A percentile compares a stretch with the other conserved stretches of the same genome.
These are phyloP conservation scores for Lolium multiflorum DNA, from an alignment of 176 grass and related monocot genomes.

Conservation along the genomic window DNA sequence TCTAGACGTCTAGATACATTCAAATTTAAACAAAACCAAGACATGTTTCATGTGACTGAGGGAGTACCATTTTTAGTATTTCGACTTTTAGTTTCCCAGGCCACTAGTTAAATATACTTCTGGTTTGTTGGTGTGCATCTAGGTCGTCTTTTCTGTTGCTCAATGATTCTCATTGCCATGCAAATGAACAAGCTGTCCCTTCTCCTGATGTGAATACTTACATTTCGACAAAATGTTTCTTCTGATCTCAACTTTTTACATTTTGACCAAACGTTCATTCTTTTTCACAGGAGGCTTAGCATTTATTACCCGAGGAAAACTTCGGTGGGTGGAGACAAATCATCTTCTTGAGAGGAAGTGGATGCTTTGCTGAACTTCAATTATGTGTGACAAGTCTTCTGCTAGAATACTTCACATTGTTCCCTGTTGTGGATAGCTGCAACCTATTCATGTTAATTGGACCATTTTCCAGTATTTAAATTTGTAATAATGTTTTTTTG, in stretches of 20 bases:
- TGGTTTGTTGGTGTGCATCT: background rate
- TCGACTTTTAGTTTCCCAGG: background rate
- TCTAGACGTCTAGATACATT: no score
- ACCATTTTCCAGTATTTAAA: background rate
- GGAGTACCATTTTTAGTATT: constrained; percentile 16
- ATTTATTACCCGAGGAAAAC: constrained; percentile 48
- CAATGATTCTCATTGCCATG: background rate
- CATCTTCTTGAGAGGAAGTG: constrained; percentile 39
- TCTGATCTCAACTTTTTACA: background rate
- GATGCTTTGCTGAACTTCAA: background rate
- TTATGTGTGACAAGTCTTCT: background rate
- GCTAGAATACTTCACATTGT: background rate
- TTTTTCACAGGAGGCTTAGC: constrained; percentile 42
- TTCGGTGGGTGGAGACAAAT: constrained; percentile 45
- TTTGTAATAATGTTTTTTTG: constrained; percentile 42
- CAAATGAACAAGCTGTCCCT: background rate
- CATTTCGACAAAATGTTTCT: background rate
- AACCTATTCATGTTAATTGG: background rate
- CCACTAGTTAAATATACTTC: constrained; percentile 1
- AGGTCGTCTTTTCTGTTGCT: background rate
- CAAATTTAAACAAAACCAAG: no score
- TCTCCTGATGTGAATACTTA: background rate
- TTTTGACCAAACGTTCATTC: background rate
- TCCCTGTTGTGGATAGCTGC: background rate
- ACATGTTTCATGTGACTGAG: no score